Evolutionary conservation across 768 basidiomycete species (phyloP).

Genomic region (Serendipita vermifera): DNA sequence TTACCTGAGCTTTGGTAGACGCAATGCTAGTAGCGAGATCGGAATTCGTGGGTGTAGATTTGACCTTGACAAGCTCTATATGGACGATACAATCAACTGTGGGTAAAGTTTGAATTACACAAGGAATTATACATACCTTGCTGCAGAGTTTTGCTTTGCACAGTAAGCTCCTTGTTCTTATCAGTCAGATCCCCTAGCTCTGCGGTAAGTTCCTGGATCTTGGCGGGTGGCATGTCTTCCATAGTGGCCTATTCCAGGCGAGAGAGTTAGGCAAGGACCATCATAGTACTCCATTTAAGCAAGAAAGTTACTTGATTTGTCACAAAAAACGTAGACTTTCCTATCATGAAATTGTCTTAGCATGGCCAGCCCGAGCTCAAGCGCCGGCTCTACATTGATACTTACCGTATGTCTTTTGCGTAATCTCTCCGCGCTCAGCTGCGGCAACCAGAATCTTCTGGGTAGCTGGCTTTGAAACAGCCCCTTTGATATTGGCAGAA

Average conservation of each 20-base stretch:
- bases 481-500: slow-evolving; percentile 79
- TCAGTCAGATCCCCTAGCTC: slow-evolving; percentile 48
- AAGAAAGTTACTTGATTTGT: slow-evolving; percentile 38
- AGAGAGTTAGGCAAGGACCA: neutral
- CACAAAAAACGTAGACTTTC: slow-evolving; percentile 79
- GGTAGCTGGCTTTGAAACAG: slow-evolving; percentile 67
- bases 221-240: slow-evolving; percentile 47
- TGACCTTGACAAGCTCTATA: slow-evolving; percentile 53
- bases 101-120: slow-evolving; percentile 1
- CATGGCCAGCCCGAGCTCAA: neutral
- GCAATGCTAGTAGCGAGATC: slow-evolving; percentile 47
- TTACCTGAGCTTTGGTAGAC: slow-evolving; percentile 41
- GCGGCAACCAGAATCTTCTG: slow-evolving; percentile 73
- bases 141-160: slow-evolving; percentile 38
- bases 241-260: slow-evolving; percentile 41
- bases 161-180: slow-evolving; percentile 39
- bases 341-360: slow-evolving; percentile 33
- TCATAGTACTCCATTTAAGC: slow-evolving; percentile 3
- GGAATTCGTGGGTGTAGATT: slow-evolving; percentile 51
- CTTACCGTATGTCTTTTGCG: slow-evolving; percentile 73
- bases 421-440: slow-evolving; percentile 73
- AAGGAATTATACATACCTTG: slow-evolving; percentile 27
- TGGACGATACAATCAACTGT: slow-evolving; percentile 16
- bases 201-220: slow-evolving; percentile 44
- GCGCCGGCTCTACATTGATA: neutral